Evolutionary conservation across 2,329 filamentous ascomycete species (phyloP), one percentile per base, ranked within the genome.

Genomic region (Elsinoe perseae): DNA sequence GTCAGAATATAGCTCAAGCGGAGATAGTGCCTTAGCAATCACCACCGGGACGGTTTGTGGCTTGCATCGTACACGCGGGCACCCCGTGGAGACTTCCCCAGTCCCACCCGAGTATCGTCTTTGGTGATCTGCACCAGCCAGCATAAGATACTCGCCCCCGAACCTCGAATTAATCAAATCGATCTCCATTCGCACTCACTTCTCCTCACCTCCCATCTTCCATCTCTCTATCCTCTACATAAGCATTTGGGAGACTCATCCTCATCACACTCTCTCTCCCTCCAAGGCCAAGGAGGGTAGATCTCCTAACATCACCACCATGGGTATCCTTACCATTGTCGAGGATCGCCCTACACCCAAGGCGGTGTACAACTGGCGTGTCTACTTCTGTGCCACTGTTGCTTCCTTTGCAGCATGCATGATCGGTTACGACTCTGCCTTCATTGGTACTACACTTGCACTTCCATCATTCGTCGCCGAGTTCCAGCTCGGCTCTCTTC

Each of bases 361-460:
- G 64, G 72, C 71, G 54, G 79, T 82, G 56, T 82, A 82, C 73
- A 82, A 82, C 67, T 82, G 79, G 79, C 71, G 75, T 38, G 75
- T 82, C 40, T 82, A 81, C 63, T 71, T 76, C 10, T 75, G 76
- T 40, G 78, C 80, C 7, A 71, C 72, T 10, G 73, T 81, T 28
- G 79, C 79, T 40, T 80, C 76, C 12, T 80, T 75, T 65, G 78
- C 79, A 52, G 76, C 78, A 57, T 80, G 78, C 64, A 82, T 80
- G 76, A 80, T 80, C 60, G 77, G 78, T 14, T 80, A 80, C 60
- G 86, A 90, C 68, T 85, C 81, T 53, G 84, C 87, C 61, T 91
- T 91, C 70, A 90, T 91, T 63, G 87, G 86, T 59, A 87, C 84
- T 0, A 90, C 87, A 1, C 73, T 91, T 28, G 81, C 85, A 1